Evolutionary conservation across 352 stramenopile genomes (phyloP).

Genomic region (Globisporangium emineosum): DNA sequence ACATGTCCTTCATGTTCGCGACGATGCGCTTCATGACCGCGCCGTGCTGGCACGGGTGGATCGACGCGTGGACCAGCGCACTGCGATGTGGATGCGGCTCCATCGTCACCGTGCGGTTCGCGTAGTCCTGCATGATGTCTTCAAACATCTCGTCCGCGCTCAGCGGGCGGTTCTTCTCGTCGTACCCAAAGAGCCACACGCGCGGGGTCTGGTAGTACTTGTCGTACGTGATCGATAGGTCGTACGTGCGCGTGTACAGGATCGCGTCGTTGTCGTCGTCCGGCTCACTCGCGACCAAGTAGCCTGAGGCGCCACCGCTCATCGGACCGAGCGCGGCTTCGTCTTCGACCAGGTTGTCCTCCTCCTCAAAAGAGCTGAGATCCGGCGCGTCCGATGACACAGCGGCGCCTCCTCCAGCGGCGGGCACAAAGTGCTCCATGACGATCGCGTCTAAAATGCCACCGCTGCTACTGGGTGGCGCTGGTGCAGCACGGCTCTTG

Average conservation of each 20-base stretch:
- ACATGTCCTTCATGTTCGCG: constrained; percentile 82
- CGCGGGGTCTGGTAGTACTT: constrained; percentile 99
- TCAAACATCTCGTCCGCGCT: constrained; percentile 95
- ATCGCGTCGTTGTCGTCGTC: constrained; percentile 91
- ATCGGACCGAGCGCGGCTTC: constrained; percentile 37
- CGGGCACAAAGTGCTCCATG: constrained; percentile 58
- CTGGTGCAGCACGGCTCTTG: not conserved
- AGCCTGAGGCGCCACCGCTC: constrained; percentile 42
- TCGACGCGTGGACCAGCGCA: constrained; percentile 89
- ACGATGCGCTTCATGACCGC: constrained; percentile 99
- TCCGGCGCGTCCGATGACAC: constrained; percentile 32
- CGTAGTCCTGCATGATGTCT: constrained; percentile 99
- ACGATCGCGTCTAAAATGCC: constrained; percentile 69
- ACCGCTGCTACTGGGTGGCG: constrained; percentile 1
- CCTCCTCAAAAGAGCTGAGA: constrained; percentile 70
- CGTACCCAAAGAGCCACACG: constrained; percentile 97
- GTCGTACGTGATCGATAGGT: constrained; percentile 99
- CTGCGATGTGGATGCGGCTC: constrained; percentile 95
- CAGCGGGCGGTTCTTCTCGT: constrained; percentile 88
- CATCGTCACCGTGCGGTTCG: constrained; percentile 99
- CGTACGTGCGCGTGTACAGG: constrained; percentile 96
- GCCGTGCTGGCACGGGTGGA: constrained; percentile 98
- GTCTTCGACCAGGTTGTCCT: constrained; percentile 76
- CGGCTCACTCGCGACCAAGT: constrained; percentile 66
- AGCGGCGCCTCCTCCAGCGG: not conserved